Conservation (phyloP, 2,329 filamentous ascomycete species). For the Aspergillus latus region DNA sequence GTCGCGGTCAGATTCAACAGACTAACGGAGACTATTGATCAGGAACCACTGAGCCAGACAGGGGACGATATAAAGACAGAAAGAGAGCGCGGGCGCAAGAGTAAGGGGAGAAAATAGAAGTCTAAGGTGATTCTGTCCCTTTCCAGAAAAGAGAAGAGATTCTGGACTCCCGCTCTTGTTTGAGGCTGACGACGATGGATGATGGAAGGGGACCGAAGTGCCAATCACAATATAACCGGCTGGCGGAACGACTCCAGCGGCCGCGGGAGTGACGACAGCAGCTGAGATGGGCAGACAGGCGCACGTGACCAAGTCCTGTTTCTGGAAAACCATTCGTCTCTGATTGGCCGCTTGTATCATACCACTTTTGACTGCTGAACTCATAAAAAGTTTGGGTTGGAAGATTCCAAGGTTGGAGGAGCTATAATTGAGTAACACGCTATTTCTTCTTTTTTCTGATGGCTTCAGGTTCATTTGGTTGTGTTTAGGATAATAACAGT, state of each 20-base stretch:
- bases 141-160: conserved; percentile 10
- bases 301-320: conserved; percentile 4
- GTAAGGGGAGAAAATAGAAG: conserved; percentile 11
- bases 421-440: background rate
- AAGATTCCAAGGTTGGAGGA: background rate
- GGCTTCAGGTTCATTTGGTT: conserved; percentile 5
- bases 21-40: conserved; percentile 19
- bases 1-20: conserved; percentile 10
- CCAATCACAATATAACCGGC: conserved; percentile 14
- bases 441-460: background rate
- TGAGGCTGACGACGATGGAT: conserved; percentile 15
- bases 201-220: background rate
- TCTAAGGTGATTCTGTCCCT: conserved; percentile 8
- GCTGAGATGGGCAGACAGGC: background rate
- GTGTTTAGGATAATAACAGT: conserved; percentile 6
- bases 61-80: background rate
- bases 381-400: background rate
- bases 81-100: conserved; percentile 7
- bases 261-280: conserved; percentile 1
- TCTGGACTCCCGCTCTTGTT: background rate
- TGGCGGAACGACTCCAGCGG: background rate
- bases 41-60: conserved; percentile 4
- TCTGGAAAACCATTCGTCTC: background rate
- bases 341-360: background rate
- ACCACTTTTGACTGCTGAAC: background rate